Percentiles rank a stretch among this genome's conserved stretches.
Conservation (phyloP, 2,329 filamentous ascomycete genomes). For the Ophiosphaerella narmari region DNA sequence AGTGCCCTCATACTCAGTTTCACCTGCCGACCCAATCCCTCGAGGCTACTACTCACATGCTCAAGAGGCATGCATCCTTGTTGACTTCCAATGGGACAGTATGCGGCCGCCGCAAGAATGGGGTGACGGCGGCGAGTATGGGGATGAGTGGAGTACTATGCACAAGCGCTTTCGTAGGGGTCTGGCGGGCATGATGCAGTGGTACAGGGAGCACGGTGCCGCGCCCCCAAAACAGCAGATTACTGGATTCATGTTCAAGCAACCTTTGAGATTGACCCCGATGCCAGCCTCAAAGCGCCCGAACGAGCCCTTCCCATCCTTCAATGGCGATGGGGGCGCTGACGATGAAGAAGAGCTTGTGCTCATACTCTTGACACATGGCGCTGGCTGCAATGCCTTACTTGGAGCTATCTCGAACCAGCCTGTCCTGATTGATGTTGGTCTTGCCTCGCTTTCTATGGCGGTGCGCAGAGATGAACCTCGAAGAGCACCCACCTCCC, state of each 20-base stretch:
- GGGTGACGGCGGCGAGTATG: conserved; percentile 85
- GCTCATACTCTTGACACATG: conserved; percentile 87
- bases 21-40: conserved; percentile 79
- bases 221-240: conserved; percentile 39
- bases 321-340: conserved; percentile 42
- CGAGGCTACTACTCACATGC: conserved; percentile 88
- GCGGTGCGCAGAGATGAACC: conserved; percentile 54
- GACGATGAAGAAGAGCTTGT: conserved; percentile 70
- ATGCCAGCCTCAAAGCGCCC: conserved; percentile 20
- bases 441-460: conserved; percentile 89
- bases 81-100: conserved; percentile 98
- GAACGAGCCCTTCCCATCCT: conserved; percentile 37
- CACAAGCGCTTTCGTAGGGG: conserved; percentile 85
- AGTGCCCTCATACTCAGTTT: conserved; percentile 81
- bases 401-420: conserved; percentile 91
- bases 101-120: conserved; percentile 77
- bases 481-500: conserved; percentile 28
- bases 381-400: conserved; percentile 92
- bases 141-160: conserved; percentile 96
- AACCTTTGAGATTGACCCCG: conserved; percentile 12
- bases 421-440: conserved; percentile 87
- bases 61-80: conserved; percentile 77
- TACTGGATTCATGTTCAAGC: conserved; percentile 40
- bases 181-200: conserved; percentile 76
- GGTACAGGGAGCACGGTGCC: conserved; percentile 68